A percentile compares a stretch with the other conserved stretches of the same genome.
Conservation (phyloP, 2,329 filamentous ascomycete species). For the Trichoderma atroviride region DNA sequence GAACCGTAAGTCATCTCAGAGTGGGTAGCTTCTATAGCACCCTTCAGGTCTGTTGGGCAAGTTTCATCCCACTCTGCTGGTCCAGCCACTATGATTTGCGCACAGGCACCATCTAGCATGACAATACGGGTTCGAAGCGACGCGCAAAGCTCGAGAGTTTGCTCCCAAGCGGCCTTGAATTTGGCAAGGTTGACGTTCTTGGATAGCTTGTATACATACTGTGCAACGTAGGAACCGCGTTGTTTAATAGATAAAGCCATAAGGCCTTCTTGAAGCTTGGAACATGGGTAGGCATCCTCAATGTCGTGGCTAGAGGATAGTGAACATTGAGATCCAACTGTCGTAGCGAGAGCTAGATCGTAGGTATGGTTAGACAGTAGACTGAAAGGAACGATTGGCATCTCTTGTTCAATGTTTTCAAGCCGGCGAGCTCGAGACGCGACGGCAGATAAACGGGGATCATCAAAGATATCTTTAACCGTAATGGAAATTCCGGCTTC, state of each 20-base stretch:
- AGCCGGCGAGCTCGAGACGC: neutral
- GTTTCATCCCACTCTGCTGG: slow-evolving; percentile 5
- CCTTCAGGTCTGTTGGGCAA: neutral
- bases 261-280: slow-evolving; percentile 29
- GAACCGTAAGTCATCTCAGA: slow-evolving; percentile 23
- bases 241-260: slow-evolving; percentile 28
- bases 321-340: neutral
- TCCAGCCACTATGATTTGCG: neutral
- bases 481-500: slow-evolving; percentile 24
- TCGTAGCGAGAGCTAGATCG: neutral
- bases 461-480: slow-evolving; percentile 23
- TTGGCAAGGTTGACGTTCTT: neutral
- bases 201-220: slow-evolving; percentile 18
- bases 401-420: neutral
- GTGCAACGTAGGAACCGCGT: slow-evolving; percentile 23
- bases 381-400: neutral
- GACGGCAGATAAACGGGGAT: slow-evolving; percentile 20
- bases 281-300: slow-evolving; percentile 29
- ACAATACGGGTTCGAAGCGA: slow-evolving; percentile 30
- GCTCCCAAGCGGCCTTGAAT: slow-evolving; percentile 29
- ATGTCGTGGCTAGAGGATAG: neutral
- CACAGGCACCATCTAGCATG: neutral
- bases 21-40: neutral
- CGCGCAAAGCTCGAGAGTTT: neutral
- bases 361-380: neutral